These are phyloP conservation scores for Phaeodactylum tricornutum DNA, from an alignment of 108 stramenopile species.

Conservation along the genomic window DNA sequence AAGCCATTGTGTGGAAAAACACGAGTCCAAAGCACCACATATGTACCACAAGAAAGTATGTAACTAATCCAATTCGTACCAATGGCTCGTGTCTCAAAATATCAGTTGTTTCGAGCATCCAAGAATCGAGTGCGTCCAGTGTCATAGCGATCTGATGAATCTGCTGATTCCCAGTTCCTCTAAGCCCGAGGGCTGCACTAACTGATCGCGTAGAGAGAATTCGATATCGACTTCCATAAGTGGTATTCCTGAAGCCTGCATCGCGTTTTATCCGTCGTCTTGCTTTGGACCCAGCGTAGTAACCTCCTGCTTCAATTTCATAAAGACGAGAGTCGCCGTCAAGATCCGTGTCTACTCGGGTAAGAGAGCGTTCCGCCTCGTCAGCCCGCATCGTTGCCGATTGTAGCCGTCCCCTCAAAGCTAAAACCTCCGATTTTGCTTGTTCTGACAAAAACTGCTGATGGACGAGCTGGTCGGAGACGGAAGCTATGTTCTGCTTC, in stretches of 20 bases:
- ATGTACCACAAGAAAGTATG: constrained; percentile 64
- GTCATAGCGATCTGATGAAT: constrained; percentile 49
- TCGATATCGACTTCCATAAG: no score
- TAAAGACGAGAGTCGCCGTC: no score
- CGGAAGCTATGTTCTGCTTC: constrained; percentile 39
- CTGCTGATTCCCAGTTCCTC: not conserved
- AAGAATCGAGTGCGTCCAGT: constrained; percentile 63
- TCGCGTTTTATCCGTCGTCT: no score
- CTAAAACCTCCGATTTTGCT: constrained; percentile 47
- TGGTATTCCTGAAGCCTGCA: no score
- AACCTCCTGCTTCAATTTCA: not conserved
- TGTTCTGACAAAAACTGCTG: constrained; percentile 51
- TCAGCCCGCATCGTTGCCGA: constrained; percentile 45
- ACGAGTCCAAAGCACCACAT: constrained; percentile 76
- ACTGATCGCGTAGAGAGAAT: no score
- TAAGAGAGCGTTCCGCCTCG: constrained; percentile 31
- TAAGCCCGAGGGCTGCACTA: constrained; percentile 19
- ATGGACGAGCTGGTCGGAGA: constrained; percentile 58
- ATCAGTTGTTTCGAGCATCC: constrained; percentile 59
- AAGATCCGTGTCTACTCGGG: not conserved
- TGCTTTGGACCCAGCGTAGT: no score
- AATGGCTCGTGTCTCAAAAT: constrained; percentile 68
- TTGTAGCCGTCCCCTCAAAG: constrained; percentile 61
- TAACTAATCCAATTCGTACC: constrained; percentile 52
- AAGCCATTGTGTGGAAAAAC: constrained; percentile 40